phyloP scores from a whole-genome alignment of 2,329 filamentous ascomycete genomes.

The Penicillium psychrosexuale region DNA sequence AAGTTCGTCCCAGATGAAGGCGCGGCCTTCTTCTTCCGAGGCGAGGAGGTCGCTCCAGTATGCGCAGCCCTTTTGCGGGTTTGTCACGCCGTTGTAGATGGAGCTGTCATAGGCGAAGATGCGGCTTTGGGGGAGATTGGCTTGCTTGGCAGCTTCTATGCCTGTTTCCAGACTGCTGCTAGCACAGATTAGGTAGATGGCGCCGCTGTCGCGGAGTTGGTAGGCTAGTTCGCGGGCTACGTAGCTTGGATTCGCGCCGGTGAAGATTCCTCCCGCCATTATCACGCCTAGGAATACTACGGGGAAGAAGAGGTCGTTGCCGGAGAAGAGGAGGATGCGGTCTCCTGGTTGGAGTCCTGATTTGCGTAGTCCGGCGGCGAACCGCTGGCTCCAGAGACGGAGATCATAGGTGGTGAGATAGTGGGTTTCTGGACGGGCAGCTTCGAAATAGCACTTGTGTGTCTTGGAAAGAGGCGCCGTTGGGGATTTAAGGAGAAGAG shows the following conservation, averaged over 20 bases:
- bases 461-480: constrained; percentile 46
- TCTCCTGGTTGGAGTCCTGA: constrained; percentile 66
- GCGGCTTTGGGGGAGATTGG: constrained; percentile 52
- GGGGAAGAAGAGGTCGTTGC: constrained; percentile 71
- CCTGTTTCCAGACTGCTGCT: constrained; percentile 60
- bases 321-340: constrained; percentile 68
- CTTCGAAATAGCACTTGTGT: constrained; percentile 58
- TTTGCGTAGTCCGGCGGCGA: constrained; percentile 65
- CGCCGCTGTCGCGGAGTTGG: constrained; percentile 69
- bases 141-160: constrained; percentile 61
- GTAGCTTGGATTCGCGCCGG: constrained; percentile 69
- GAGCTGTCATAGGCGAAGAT: constrained; percentile 66
- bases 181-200: constrained; percentile 61
- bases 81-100: constrained; percentile 45
- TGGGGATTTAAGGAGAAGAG: constrained; percentile 52
- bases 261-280: constrained; percentile 76
- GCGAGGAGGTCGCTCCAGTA: constrained; percentile 66
- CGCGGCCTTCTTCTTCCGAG: constrained; percentile 49
- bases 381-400: constrained; percentile 67
- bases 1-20: constrained; percentile 59
- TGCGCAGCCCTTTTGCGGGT: constrained; percentile 43
- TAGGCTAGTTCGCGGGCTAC: constrained; percentile 69
- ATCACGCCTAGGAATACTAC: constrained; percentile 67
- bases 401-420: constrained; percentile 63
- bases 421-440: constrained; percentile 63